Evolutionary conservation across 768 basidiomycete species (phyloP), one percentile per base, ranked within the genome.

Genomic region (Suillus plorans): DNA sequence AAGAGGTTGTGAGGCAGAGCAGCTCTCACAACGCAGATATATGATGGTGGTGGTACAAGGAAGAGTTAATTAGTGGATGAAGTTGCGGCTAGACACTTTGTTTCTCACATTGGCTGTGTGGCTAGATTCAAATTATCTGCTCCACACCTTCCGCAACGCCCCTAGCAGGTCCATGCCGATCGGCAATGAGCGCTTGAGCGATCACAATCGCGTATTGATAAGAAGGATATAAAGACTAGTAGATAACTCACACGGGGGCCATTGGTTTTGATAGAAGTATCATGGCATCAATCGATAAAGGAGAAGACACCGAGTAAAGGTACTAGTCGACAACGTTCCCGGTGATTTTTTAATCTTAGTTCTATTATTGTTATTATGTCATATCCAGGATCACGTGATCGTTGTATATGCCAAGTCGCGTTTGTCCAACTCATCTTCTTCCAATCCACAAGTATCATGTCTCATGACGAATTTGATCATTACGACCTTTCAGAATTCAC

Each of bases 401-500:
- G 18, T 4, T 9, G 13, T 4, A 20, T n/a, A 0, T n/a, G 9
- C 9, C 6, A 13, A 50, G 25, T 50, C 49, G 25, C 50, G 50
- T 25, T 31, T 31, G 31, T 31, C 31, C 1, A 47, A 8, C 10
- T n/a, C 16, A 31, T 10, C 31, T 34, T 22, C 56, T 39, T 57
- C 37, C 16, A 28, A 58, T 28, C 41, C 25, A 41, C 25, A 4
- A 41, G 9, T 20, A 18, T 57, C 68, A 76, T 75, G 73, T 72
- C 73, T 8, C 68, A 63, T 62, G 74, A 80, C 67, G 81, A 84
- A 66, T 89, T 79, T 68, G 81, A 80, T 22, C 75, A 69, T 5
- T 85, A 85, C 68, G 79, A 84, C 52, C 77, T 89, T 58, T 80
- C 84, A 0, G 84, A 84, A 57, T 85, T 89, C 66, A 86, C 86